Evolutionary conservation across 148 eudicot species (phyloP), one percentile per base, ranked within the genome.

Genomic region (Rhododendron ferrugineum): DNA sequence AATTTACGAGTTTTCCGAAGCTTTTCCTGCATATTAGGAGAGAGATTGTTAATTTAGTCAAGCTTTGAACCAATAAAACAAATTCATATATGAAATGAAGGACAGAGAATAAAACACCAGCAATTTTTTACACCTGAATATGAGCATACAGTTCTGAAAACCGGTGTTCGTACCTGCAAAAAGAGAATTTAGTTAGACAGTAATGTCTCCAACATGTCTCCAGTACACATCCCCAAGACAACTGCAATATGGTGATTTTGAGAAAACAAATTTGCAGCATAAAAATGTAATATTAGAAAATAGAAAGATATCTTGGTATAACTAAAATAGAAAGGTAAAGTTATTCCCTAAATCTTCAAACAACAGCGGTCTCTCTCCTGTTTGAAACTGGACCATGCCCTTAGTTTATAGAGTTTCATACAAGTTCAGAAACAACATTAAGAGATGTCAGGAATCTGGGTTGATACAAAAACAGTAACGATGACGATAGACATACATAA

Each of bases 111-210:
- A 66, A 83, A 78, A 54, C 23, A 66, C 30, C 62, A 22, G 10
- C 9, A 64, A 26, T 14, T 36, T 79, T 86, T 62, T 15, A 36
- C 78, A 94, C 97, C 95, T 93, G 94, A 85, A 94, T 93, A 72
- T 90, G 91, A 86, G 84, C 86, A 87, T 94, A 42, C 73, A 94
- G 90, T 86, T 94, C 95, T 70, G 95, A 90, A 84, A 92, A 91
- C 20, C 95, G 89, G 58, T 90, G 92, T 87, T 93, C 97, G 72
- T 94, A 94, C 93, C 95, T 94, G 91, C 87, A 90, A 13, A 87
- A 86, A 47, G 77, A 85, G 37, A 36, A 64, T 82, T 85, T 56
- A 46, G 42, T 83, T 50, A 49, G 79, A 83, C 36, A 23, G n/a
- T 14, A 80, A 73, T 80, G 32, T 52, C 54, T 79, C 47, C n/a